Conservation (phyloP, 2,329 filamentous ascomycete genomes). For the Kalmusia sp. region DNA sequence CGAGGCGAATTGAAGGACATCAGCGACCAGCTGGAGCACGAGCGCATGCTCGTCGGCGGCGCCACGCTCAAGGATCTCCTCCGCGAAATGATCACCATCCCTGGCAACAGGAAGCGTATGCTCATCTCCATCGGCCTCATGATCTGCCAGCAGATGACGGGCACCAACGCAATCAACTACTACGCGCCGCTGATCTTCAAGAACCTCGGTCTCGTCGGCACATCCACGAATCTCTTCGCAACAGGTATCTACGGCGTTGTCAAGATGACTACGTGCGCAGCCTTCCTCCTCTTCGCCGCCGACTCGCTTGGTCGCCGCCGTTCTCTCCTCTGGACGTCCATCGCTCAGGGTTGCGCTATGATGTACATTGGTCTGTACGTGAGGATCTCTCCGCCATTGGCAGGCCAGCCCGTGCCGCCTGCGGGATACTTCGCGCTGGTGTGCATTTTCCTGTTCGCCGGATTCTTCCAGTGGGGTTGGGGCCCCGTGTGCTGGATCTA, state of each 20-base stretch:
- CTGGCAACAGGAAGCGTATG: slow-evolving; percentile 65
- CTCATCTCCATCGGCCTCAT: slow-evolving; percentile 68
- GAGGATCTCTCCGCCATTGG: slow-evolving; percentile 64
- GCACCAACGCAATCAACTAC: slow-evolving; percentile 61
- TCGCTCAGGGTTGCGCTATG: slow-evolving; percentile 68
- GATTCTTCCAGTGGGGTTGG: slow-evolving; percentile 68
- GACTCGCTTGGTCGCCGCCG: slow-evolving; percentile 73
- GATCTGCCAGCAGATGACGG: slow-evolving; percentile 78
- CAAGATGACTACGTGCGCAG: slow-evolving; percentile 69
- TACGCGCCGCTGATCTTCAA: slow-evolving; percentile 75
- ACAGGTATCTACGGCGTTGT: slow-evolving; percentile 77
- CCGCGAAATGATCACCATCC: slow-evolving; percentile 54
- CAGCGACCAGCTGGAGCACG: slow-evolving; percentile 54
- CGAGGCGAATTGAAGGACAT: slow-evolving; percentile 46
- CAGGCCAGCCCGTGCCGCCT: slow-evolving; percentile 62
- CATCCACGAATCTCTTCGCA: slow-evolving; percentile 69
- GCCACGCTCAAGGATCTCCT: slow-evolving; percentile 51
- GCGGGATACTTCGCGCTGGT: slow-evolving; percentile 75
- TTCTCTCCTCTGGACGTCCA: slow-evolving; percentile 69
- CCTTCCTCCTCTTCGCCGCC: slow-evolving; percentile 71
- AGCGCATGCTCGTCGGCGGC: slow-evolving; percentile 64
- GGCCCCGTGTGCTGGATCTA: slow-evolving; percentile 77
- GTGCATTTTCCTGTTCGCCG: slow-evolving; percentile 76
- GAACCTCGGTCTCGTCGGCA: slow-evolving; percentile 66
- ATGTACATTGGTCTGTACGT: slow-evolving; percentile 77